Evolutionary conservation across 306 rosid genomes (phyloP).

Genomic region (Quercus engelmannii): DNA sequence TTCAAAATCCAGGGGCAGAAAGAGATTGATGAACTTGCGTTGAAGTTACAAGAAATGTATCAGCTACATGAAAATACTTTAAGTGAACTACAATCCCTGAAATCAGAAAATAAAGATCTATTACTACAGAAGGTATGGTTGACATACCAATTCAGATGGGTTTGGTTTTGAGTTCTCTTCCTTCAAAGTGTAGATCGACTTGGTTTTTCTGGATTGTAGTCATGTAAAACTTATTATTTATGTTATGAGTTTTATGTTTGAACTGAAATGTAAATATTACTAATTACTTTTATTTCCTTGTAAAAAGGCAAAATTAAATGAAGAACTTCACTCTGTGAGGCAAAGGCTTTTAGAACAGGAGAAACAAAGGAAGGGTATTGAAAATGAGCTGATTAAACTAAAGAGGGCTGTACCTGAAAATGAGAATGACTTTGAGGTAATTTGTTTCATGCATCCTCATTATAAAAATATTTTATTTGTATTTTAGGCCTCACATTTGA

Average conservation of each 20-base stretch:
- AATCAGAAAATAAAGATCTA: conserved; percentile 33
- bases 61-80: conserved; percentile 36
- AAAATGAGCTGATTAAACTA: conserved; percentile 40
- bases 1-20: conserved; percentile 36
- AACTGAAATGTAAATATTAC: not conserved
- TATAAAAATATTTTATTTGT: not conserved
- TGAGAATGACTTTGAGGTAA: conserved; percentile 48
- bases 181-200: not conserved
- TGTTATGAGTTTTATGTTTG: not conserved
- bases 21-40: conserved; percentile 34
- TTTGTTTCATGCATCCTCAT: conserved; percentile 3
- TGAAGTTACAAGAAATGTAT: conserved; percentile 40
- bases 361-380: conserved; percentile 48
- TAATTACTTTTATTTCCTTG: not conserved
- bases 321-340: conserved; percentile 41
- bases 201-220: not conserved
- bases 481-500: not conserved
- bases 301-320: conserved; percentile 35
- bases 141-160: not conserved
- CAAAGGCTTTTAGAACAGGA: conserved; percentile 46
- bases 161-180: not conserved
- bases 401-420: conserved; percentile 36
- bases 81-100: conserved; percentile 44
- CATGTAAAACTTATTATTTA: not conserved
- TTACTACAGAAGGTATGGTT: conserved; percentile 45